Percentiles rank a stretch among this genome's conserved stretches.
phyloP scores from a whole-genome alignment of 208 protist genomes.

The Trypanosoma melophagium region DNA sequence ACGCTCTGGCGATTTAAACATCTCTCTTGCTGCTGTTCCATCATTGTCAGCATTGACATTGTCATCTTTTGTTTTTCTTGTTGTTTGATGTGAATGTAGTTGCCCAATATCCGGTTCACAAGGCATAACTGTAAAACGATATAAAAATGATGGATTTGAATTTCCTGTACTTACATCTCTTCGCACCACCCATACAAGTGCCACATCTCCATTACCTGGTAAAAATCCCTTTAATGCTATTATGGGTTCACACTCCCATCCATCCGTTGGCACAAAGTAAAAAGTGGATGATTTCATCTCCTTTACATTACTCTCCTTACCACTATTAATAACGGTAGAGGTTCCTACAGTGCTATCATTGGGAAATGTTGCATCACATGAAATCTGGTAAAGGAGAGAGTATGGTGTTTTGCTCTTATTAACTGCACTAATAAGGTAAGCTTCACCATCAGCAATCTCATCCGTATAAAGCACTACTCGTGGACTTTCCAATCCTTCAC shows the following conservation, averaged over 20 bases:
- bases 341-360: no score
- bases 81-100: no score
- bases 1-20: no score
- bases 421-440: constrained; percentile 9
- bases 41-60: no score
- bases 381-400: no score
- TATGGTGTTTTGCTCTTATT: constrained; percentile 2
- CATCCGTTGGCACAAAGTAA: constrained; percentile 18
- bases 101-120: not conserved
- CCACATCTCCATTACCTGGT: constrained; percentile 10
- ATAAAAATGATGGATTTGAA: not conserved
- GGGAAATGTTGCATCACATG: no score
- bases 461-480: not conserved
- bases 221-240: constrained; percentile 4
- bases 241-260: not conserved
- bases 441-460: constrained; percentile 6
- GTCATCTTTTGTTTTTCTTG: no score
- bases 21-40: no score
- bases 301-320: not conserved
- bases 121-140: not conserved
- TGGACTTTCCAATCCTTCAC: no score
- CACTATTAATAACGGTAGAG: not conserved
- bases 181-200: constrained; percentile 7
- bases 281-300: not conserved
- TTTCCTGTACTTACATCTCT: not conserved